Percentiles rank a stretch among this genome's conserved stretches.
Evolutionary conservation across 2,329 filamentous ascomycete genomes (phyloP).

Genomic region (Metarhizium guizhouense): DNA sequence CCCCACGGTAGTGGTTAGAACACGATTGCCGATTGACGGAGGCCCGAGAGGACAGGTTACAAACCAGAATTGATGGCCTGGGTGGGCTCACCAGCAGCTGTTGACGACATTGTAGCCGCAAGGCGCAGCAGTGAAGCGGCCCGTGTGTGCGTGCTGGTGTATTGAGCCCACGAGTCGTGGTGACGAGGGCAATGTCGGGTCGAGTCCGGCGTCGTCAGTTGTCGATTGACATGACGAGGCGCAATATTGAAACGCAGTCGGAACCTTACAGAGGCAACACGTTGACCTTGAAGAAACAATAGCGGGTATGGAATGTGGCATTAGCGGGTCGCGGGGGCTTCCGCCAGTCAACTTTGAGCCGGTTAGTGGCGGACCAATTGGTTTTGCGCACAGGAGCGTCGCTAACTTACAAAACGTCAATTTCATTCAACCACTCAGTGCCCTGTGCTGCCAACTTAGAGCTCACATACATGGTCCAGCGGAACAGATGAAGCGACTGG

Average conservation of each 20-base stretch:
- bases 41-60: constrained; percentile 9
- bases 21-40: constrained; percentile 15
- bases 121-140: constrained; percentile 5
- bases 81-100: constrained; percentile 23
- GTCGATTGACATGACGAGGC: constrained; percentile 3
- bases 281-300: constrained; percentile 1
- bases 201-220: not conserved
- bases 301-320: constrained; percentile 1
- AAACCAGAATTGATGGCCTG: constrained; percentile 27
- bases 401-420: not conserved
- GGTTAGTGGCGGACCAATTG: not conserved
- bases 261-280: not conserved
- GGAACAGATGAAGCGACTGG: too few species aligned
- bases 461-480: too few species aligned
- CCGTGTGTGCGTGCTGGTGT: constrained; percentile 3
- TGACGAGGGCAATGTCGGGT: constrained; percentile 8
- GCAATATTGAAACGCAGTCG: not conserved
- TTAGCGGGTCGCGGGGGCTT: constrained; percentile 1
- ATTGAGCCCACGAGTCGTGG: constrained; percentile 11
- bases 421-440: not conserved
- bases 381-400: not conserved
- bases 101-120: constrained; percentile 30
- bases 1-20: constrained; percentile 18
- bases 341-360: not conserved
- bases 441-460: too few species aligned